Percentiles rank a stretch among this genome's conserved stretches.
Evolutionary conservation across 2,329 filamentous ascomycete genomes (phyloP).

Genomic region (Aurifilum marmelostoma): DNA sequence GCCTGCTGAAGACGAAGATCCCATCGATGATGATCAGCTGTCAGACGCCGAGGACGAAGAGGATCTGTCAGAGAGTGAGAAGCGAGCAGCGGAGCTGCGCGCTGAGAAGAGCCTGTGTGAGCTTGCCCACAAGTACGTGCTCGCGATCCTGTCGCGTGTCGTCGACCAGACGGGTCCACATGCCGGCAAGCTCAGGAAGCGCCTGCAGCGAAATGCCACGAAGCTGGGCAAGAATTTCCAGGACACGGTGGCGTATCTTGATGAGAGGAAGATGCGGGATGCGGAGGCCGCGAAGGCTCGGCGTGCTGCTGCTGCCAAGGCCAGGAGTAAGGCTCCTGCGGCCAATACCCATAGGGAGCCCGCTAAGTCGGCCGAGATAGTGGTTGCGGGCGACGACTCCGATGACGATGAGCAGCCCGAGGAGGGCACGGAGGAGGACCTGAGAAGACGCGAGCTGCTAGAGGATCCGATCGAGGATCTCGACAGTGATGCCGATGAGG

Average conservation of each 20-base stretch:
- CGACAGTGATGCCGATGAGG: constrained; percentile 43
- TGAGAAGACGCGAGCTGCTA: constrained; percentile 57
- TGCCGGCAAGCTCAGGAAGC: constrained; percentile 66
- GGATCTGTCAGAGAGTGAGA: constrained; percentile 58
- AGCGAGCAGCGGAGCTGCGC: constrained; percentile 68
- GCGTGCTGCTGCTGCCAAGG: constrained; percentile 36
- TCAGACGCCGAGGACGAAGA: constrained; percentile 62
- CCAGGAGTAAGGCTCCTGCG: constrained; percentile 44
- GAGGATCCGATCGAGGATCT: constrained; percentile 48
- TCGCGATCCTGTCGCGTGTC: constrained; percentile 75
- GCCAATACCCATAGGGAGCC: constrained; percentile 40
- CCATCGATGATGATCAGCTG: constrained; percentile 65
- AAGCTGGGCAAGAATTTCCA: constrained; percentile 84
- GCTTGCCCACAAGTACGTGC: constrained; percentile 80
- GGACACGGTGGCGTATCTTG: constrained; percentile 79
- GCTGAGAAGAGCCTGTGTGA: constrained; percentile 87
- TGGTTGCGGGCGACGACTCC: constrained; percentile 48
- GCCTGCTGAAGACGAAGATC: constrained; percentile 73
- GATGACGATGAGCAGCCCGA: constrained; percentile 50
- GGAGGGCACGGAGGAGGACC: constrained; percentile 62
- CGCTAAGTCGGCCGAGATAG: constrained; percentile 49
- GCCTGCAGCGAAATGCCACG: constrained; percentile 78
- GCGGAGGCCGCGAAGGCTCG: constrained; percentile 45
- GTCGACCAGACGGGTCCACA: constrained; percentile 67
- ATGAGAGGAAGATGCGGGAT: constrained; percentile 64